Evolutionary conservation across 768 basidiomycete genomes (phyloP), one percentile per base, ranked within the genome.

Genomic region (Leccinum sublutescens): DNA sequence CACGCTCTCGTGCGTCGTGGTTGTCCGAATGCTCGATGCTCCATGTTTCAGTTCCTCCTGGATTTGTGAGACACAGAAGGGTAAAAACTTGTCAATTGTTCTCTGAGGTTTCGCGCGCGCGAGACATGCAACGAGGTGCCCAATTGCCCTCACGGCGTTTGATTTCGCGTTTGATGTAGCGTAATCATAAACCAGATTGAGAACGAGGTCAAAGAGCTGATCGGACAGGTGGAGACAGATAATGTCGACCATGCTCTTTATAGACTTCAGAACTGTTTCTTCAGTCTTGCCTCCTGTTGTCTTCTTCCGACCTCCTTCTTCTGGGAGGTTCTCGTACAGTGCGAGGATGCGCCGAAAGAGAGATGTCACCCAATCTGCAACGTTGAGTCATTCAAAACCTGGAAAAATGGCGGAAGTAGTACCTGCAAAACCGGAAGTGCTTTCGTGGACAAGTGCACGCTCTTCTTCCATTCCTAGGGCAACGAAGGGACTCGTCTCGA

Each of bases 321-420:
- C 96, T 0, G 95, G 95, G 5, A 98, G 77, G 69, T 96, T 95
- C 76, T 95, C 92, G 68, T 89, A 95, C 19, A 98, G 75, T 1
- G 90, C 84, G 54, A 93, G 78, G 54, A 93, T 84, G 10, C 91
- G 84, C 15, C 89, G 80, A 67, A 93, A 87, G 31, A 93, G 82
- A 21, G 87, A 85, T 0, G 81, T 82, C 12, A 93, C 86, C 91
- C 92, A 93, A 67, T 90, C 92, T 91, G 59, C 12, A 59, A 50
- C 34, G 9, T 33, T 67, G 31, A 63, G 40, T 51, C 5, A 50
- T 43, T 53, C 31, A 12, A 12, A 10, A 15, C 21, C 23, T 45
- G 12, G n/a, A 57, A 19, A 38, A 50, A 47, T 52, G 27, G 48
- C 5, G 15, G 7, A 59, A 76, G 19, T 55, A 36, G 57, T 68